These are phyloP conservation scores for Mycosphaerelloides madeirae DNA, from an alignment of 2,329 filamentous ascomycete species.

Conservation along the genomic window DNA sequence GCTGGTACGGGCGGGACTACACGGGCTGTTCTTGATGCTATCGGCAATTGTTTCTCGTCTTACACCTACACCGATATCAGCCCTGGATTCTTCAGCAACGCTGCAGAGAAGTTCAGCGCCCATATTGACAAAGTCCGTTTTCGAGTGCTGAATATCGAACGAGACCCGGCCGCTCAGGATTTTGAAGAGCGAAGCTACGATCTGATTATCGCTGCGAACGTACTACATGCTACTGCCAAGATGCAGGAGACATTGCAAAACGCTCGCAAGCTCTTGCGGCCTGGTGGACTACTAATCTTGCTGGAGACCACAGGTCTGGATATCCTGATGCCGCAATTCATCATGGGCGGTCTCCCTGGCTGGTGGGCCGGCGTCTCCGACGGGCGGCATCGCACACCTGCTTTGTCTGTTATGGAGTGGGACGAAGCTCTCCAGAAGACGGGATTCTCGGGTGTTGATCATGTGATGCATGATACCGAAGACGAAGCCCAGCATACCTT, in stretches of 20 bases:
- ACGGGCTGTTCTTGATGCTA: conserved; percentile 28
- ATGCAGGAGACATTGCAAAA: conserved; percentile 21
- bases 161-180: conserved; percentile 32
- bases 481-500: conserved; percentile 11
- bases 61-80: conserved; percentile 49
- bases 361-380: conserved; percentile 25
- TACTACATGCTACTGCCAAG: conserved; percentile 23
- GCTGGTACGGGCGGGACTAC: conserved; percentile 45
- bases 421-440: conserved; percentile 26
- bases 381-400: conserved; percentile 26
- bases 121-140: conserved; percentile 29
- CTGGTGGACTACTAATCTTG: conserved; percentile 24
- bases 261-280: conserved; percentile 24
- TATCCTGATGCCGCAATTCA: conserved; percentile 8
- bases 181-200: conserved; percentile 27
- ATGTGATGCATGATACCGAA: conserved; percentile 15
- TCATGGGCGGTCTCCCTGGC: conserved; percentile 15
- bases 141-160: conserved; percentile 30
- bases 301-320: conserved; percentile 20
- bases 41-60: conserved; percentile 32
- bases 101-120: conserved; percentile 11
- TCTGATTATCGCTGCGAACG: conserved; percentile 26
- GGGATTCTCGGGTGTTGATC: conserved; percentile 35
- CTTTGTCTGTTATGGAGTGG: conserved; percentile 30
- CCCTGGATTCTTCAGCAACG: conserved; percentile 39